Base-by-base conservation (phyloP, 441 rosid genomes). In the Erodium moschatum region DNA sequence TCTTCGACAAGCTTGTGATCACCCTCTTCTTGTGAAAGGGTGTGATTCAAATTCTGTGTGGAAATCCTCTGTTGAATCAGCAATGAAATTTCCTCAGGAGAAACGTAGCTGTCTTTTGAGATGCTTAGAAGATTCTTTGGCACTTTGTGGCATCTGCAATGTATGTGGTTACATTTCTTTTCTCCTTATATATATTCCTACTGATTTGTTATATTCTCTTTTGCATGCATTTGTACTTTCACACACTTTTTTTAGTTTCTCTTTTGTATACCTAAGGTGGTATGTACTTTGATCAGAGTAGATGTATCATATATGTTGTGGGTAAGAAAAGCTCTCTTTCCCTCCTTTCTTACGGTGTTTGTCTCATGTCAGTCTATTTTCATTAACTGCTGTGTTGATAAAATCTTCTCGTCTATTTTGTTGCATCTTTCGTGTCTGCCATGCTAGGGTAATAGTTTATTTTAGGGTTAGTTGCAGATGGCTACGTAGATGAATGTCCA, bases 1-100 rank as follows among this genome's bases (percentile, higher is more conserved):
- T 56, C 95, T 92, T 72, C 89, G 96, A 64, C 97, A 92, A 84
- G 96, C 97, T 44, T 92, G 96, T 72, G 97, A 89, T 80, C 94
- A 91, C 72, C 97, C 92, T 70, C 90, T 86, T 82, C 92, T 92
- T 64, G 96, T 92, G 40, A 88, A 82, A 73, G 96, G 92, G 9
- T 71, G 71, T 56, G 85, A 86, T 81, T 83, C 85, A 73, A 79
- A 31, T 79, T 80, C 85, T 64, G 73, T 68, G 7, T 82, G 82
- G 80, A 85, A 66, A 70, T 81, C 85, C 27, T 83, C 95, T 5
- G 68, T 84, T 64, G 89, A 83, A 80, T 75, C 70, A 77, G 90
- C 86, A 29, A 88, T 84, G 81, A 80, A 80, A 72, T 85, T 89
- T 76, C 71, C 85, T 56, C 80, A 10, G 69, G 90, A 85, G 72